Conservation (phyloP, 2,329 filamentous ascomycete genomes). For the Scorias spongiosa region DNA sequence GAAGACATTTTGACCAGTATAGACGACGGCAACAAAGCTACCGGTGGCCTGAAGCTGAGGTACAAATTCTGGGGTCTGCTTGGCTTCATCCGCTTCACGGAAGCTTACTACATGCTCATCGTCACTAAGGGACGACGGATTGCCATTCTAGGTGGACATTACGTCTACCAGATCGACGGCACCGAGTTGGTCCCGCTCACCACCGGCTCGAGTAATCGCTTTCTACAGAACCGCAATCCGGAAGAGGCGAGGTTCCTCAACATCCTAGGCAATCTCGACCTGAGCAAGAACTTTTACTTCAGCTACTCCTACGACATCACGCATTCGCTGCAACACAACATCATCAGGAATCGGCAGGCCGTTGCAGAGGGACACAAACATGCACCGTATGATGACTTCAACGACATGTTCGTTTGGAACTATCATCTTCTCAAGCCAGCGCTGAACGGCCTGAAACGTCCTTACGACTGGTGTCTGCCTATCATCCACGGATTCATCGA, state of each 20-base stretch:
- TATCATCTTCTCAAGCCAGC: conserved; percentile 72
- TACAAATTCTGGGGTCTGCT: conserved; percentile 87
- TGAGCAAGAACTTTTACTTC: conserved; percentile 90
- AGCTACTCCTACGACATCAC: conserved; percentile 98
- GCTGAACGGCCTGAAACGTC: conserved; percentile 52
- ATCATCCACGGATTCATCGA: conserved; percentile 95
- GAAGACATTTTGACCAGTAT: conserved; percentile 85
- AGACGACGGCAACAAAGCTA: conserved; percentile 82
- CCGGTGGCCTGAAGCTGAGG: conserved; percentile 76
- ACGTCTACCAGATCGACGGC: conserved; percentile 86
- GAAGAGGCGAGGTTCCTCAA: conserved; percentile 81
- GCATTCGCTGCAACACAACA: conserved; percentile 79
- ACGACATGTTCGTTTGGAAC: conserved; percentile 98
- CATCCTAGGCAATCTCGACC: conserved; percentile 80
- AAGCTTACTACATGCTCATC: conserved; percentile 90
- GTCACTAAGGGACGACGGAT: conserved; percentile 94
- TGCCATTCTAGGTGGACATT: conserved; percentile 90
- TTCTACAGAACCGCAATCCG: conserved; percentile 66
- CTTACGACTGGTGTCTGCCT: conserved; percentile 90
- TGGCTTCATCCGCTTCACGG: conserved; percentile 91
- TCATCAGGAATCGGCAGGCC: conserved; percentile 61
- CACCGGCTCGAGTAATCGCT: conserved; percentile 48
- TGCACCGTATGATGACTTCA: conserved; percentile 48
- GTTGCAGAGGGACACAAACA: conserved; percentile 46
- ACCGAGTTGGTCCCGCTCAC: conserved; percentile 85